Base-by-base conservation (phyloP, 805 yeast genomes). In the Saccharomycopsis capsularis region DNA sequence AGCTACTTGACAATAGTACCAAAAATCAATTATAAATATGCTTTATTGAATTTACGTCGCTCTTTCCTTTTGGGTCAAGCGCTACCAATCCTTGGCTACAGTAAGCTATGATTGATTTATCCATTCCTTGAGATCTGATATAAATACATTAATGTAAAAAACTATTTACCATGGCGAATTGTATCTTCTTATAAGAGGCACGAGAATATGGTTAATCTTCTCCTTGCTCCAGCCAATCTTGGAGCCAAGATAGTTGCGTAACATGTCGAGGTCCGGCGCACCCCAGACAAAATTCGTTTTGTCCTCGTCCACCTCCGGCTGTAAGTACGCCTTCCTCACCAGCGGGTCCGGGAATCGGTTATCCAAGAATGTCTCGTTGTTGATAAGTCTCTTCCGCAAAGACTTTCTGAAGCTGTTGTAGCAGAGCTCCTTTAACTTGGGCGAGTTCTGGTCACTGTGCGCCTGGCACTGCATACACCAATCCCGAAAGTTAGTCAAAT, bases 231-330 rank as follows among this genome's bases (percentile, higher is more conserved):
- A 95, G 2, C 90, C 89, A 6, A 89, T 79, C 40, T 78, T 78
- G 41, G 66, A 69, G 74, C 75, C 76, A 63, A 93, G 68, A 56
- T 76, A 90, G 0, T 77, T 70, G 27, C 97, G 67, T 44, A 93
- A 68, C 55, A 78, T 79, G 57, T 89, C 97, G 51, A 90, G 65
- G 61, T 86, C 88, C 0, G 97, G 96, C 2, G 70, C 66, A 0
- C 97, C 98, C 99, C 99, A 93, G 42, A 75, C 75, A 65, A 93
- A 90, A 47, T 75, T 73, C 0, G 90, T 84, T 41, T 68, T 68
- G 61, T 90, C 96, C 36, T 72, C 72, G 61, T 93, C 98, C 3
- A 93, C 96, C 30, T 82, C 87, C 0, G 99, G 96, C 9, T 70
- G 60, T 19, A 72, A 53, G 62, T 93, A 93, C 0, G 97, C 96